A percentile compares a stretch with the other conserved stretches of the same genome.
These are phyloP conservation scores for Hypoxylon rubiginosum DNA, from an alignment of 2,329 filamentous ascomycete species.

Conservation along the genomic window DNA sequence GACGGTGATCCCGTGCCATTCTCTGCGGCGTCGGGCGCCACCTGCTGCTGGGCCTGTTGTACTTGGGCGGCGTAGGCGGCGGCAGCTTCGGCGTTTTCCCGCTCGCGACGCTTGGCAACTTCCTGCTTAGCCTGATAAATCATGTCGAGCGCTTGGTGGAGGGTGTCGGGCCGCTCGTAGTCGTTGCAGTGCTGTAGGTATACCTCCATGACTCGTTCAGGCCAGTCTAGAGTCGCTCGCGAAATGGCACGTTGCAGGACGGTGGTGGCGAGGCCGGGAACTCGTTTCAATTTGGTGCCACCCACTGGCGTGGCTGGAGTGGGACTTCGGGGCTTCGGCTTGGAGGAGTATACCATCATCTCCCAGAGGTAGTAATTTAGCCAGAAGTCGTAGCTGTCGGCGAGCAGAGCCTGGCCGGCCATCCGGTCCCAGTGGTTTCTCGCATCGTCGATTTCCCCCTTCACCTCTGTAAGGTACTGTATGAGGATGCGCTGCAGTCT, in stretches of 20 bases:
- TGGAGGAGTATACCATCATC: constrained; percentile 73
- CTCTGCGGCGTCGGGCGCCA: constrained; percentile 49
- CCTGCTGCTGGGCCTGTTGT: constrained; percentile 54
- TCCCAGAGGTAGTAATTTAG: constrained; percentile 93
- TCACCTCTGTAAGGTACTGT: constrained; percentile 89
- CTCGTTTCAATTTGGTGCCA: constrained; percentile 64
- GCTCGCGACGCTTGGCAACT: constrained; percentile 73
- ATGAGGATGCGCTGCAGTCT: constrained; percentile 92
- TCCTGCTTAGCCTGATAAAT: constrained; percentile 77
- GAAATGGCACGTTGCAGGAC: constrained; percentile 80
- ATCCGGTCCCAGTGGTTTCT: constrained; percentile 83
- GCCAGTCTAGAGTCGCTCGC: constrained; percentile 77
- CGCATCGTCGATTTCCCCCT: constrained; percentile 81
- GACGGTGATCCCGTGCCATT: constrained; percentile 54
- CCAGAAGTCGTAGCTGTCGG: constrained; percentile 93
- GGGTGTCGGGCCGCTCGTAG: constrained; percentile 82
- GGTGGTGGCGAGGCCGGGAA: constrained; percentile 80
- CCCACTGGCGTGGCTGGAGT: constrained; percentile 59
- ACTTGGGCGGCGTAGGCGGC: constrained; percentile 61
- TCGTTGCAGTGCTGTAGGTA: constrained; percentile 88
- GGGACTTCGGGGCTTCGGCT: constrained; percentile 65
- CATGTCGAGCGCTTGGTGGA: constrained; percentile 80
- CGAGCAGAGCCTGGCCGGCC: constrained; percentile 71
- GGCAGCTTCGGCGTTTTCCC: constrained; percentile 73
- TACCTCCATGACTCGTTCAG: constrained; percentile 80